Conservation (phyloP, 345 rosid genomes). For the Eucalyptus curtisii region DNA sequence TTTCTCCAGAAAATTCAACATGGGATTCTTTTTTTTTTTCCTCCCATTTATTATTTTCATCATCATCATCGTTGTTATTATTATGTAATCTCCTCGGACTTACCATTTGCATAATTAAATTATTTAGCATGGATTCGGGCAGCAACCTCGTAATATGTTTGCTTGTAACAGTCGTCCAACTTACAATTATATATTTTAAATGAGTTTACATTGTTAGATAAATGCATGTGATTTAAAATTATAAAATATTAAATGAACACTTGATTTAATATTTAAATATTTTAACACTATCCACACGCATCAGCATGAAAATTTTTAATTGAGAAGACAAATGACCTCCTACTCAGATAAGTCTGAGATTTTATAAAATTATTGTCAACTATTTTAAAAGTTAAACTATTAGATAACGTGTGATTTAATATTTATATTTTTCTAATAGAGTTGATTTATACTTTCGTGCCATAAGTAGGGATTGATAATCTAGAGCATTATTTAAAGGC, state of each 20-base stretch:
- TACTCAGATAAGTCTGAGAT: neutral
- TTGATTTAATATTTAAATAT: no score
- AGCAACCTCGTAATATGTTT: neutral
- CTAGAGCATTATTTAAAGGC: neutral
- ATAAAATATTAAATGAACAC: no score
- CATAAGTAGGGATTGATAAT: neutral
- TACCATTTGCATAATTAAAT: neutral
- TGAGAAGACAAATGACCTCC: neutral
- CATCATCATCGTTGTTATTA: no score
- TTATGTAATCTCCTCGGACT: neutral
- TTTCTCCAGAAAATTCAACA: neutral
- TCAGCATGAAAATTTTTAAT: no score
- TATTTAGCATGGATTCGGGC: neutral
- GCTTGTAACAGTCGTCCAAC: neutral
- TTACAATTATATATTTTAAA: neutral
- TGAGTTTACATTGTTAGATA: no score
- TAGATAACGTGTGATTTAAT: neutral
- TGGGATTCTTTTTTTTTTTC: neutral
- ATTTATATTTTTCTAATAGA: neutral
- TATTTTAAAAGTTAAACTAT: neutral
- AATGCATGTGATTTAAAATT: no score
- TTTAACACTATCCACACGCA: neutral
- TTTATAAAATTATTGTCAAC: neutral
- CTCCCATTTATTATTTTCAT: neutral
- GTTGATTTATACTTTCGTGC: neutral